A percentile compares a stretch with the other conserved stretches of the same genome.
Evolutionary conservation across 2,329 filamentous ascomycete genomes (phyloP).

Genomic region (Cladosporium sp.): DNA sequence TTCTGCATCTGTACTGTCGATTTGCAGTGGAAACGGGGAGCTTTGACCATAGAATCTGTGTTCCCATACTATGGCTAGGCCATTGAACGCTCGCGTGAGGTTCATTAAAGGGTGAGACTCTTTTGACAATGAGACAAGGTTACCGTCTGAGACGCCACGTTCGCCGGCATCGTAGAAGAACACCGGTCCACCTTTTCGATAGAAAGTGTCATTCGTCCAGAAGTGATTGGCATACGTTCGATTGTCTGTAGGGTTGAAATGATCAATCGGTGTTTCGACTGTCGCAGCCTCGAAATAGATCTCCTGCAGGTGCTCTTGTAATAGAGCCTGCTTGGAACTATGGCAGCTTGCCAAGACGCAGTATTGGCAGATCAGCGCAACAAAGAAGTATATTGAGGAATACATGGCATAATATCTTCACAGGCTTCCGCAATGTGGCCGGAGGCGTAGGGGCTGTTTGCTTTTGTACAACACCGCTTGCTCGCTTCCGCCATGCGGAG

Average conservation of each 20-base stretch:
- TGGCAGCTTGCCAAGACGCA: not conserved
- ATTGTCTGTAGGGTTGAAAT: constrained; percentile 25
- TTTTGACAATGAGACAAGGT: not conserved
- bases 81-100: constrained; percentile 23
- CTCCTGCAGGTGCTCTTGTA: not conserved
- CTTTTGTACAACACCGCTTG: not conserved
- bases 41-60: constrained; percentile 28
- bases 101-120: constrained; percentile 21
- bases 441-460: not conserved
- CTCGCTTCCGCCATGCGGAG: not conserved
- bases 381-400: not conserved
- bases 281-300: constrained; percentile 5
- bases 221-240: constrained; percentile 24
- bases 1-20: constrained; percentile 19
- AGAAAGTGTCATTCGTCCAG: constrained; percentile 25
- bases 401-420: not conserved
- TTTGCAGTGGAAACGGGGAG: constrained; percentile 20
- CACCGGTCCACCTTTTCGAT: constrained; percentile 24
- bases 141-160: constrained; percentile 10
- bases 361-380: not conserved
- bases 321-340: not conserved
- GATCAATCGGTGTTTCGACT: constrained; percentile 24
- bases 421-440: not conserved
- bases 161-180: constrained; percentile 28
- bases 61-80: constrained; percentile 26